Evolutionary conservation across 495 filamentous ascomycete genomes (phyloP).

Genomic region (Trichoderma parareesei): DNA sequence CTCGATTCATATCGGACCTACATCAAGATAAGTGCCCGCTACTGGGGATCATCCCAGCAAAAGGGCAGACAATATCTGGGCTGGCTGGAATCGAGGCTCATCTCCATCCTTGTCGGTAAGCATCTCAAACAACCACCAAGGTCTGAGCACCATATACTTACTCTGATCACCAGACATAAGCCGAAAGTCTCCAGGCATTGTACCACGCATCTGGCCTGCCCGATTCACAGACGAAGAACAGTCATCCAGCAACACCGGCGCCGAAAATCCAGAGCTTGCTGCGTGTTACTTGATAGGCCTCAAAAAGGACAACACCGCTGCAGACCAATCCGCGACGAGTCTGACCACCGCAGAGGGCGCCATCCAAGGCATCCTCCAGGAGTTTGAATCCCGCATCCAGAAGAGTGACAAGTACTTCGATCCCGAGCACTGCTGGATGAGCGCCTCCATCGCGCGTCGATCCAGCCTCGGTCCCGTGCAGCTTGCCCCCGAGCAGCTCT

Average conservation of each 20-base stretch:
- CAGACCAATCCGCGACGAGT: conserved; percentile 17
- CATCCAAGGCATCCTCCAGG: conserved; percentile 31
- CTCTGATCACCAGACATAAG: conserved; percentile 35
- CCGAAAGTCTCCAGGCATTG: conserved; percentile 33
- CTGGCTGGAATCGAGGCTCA: conserved; percentile 47
- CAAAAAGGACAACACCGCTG: conserved; percentile 21
- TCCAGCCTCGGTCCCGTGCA: conserved; percentile 29
- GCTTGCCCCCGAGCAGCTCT: conserved; percentile 43
- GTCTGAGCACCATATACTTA: background rate
- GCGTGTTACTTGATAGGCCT: conserved; percentile 52
- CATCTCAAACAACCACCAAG: background rate
- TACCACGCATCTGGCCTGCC: conserved; percentile 50
- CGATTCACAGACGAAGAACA: conserved; percentile 34
- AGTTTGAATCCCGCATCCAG: conserved; percentile 40
- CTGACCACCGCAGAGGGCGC: conserved; percentile 26
- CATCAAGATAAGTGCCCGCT: conserved; percentile 44
- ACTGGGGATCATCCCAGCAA: conserved; percentile 42
- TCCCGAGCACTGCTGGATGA: conserved; percentile 37
- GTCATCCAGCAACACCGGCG: background rate
- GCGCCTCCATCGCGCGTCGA: conserved; percentile 30
- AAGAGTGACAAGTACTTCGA: conserved; percentile 43
- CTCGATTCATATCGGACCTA: conserved; percentile 38
- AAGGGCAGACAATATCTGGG: conserved; percentile 40
- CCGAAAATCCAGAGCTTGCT: conserved; percentile 32
- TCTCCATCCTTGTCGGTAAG: conserved; percentile 41